Evolutionary conservation across 1,139 yeast species (phyloP).

Genomic region (Ogataea hybrid): DNA sequence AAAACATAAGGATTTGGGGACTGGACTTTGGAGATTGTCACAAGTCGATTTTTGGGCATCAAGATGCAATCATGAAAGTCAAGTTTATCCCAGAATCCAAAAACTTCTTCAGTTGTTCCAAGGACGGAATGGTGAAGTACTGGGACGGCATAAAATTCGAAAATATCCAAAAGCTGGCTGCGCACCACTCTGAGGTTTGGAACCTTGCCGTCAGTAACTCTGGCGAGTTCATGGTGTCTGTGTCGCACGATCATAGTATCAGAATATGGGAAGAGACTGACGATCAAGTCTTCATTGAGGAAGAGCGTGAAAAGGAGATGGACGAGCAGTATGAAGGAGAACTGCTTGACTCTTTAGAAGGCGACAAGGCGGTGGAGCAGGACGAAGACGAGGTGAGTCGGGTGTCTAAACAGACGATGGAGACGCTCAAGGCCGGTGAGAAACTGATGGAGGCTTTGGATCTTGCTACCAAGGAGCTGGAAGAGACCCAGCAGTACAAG

Average conservation of each 20-base stretch:
- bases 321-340: constrained; percentile 87
- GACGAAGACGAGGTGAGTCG: constrained; percentile 56
- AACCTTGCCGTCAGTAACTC: constrained; percentile 71
- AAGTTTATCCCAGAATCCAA: constrained; percentile 80
- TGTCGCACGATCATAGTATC: constrained; percentile 91
- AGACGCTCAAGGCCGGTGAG: constrained; percentile 94
- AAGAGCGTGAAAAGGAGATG: constrained; percentile 92
- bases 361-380: constrained; percentile 39
- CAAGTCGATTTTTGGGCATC: constrained; percentile 93
- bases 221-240: constrained; percentile 75
- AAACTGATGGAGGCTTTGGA: constrained; percentile 90
- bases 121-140: constrained; percentile 85
- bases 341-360: constrained; percentile 66
- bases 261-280: constrained; percentile 90
- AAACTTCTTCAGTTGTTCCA: constrained; percentile 85
- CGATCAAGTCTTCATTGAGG: constrained; percentile 92
- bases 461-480: constrained; percentile 70
- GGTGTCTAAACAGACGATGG: constrained; percentile 83
- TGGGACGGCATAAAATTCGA: constrained; percentile 99
- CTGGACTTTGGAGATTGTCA: constrained; percentile 98
- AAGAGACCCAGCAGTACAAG: constrained; percentile 51
- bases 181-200: constrained; percentile 95
- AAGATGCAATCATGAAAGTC: constrained; percentile 90
- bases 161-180: constrained; percentile 81
- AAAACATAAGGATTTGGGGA: constrained; percentile 97